Base-by-base conservation (phyloP, 2,329 filamentous ascomycete genomes). In the Coniochaeta ligniaria region DNA sequence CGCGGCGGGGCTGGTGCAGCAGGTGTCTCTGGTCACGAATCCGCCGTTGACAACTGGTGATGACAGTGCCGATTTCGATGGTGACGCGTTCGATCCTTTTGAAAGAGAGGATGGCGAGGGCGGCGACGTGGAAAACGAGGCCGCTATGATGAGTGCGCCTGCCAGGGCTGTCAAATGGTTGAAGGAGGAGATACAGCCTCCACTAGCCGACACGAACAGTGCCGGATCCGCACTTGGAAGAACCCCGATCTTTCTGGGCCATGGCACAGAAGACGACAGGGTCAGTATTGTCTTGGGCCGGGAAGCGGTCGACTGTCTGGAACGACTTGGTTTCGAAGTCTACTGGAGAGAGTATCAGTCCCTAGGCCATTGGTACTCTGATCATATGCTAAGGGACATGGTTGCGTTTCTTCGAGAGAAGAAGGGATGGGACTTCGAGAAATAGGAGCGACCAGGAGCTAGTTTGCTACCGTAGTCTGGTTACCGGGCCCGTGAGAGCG, bases 181-280 rank as follows among this genome's bases (percentile, higher is more conserved):
- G 59, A 61, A 61, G 36, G 66, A 66, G 33, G 63, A 61, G 61
- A 26, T 70, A 28, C 67, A 69, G 38, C 2, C 67, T 6, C 14
- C 12, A 22, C 3, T 11, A 31, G 28, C 9, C 41, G 41, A 5
- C 6, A 20, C 41, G 17, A 22, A 6, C 16, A 4, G 12, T 22
- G n/a, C 11, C 14, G 41, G 45, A 26, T 14, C 41, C 4, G 41
- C n/a, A 4, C 22, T 28, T 17, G 45, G 24, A 28, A 26, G 45
- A 11, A 76, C 72, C 1, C 77, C 80, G 0, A 65, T 80, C 0
- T 77, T 83, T 28, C 65, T 84, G 20, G 72, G 77, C 2, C 76
- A 84, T 66, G 75, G 80, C 2, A 64, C 63, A 5, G 64, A 75
- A 24, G 77, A 82, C 63, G 66, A 73, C 41, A 74, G 76, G 20